Evolutionary conservation across 2,329 filamentous ascomycete genomes (phyloP).

Genomic region (Aureobasidium sp.): DNA sequence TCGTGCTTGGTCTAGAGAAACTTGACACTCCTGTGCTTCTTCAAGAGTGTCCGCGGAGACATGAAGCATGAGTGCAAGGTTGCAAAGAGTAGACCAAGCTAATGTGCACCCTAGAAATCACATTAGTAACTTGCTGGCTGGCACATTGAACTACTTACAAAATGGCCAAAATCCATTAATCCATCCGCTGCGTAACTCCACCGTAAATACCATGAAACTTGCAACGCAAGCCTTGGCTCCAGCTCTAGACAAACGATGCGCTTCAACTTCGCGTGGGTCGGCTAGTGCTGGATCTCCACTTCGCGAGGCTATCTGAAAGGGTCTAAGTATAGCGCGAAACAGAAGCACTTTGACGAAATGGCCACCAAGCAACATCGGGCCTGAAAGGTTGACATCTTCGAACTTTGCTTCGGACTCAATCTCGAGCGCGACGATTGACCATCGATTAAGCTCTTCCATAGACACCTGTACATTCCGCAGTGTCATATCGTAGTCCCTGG

Average conservation of each 20-base stretch:
- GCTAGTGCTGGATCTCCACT: neutral
- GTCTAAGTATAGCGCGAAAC: constrained; percentile 37
- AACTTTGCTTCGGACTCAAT: neutral
- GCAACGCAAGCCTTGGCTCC: neutral
- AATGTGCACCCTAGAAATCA: neutral
- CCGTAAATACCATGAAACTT: neutral
- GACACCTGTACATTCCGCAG: neutral
- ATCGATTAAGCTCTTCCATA: neutral
- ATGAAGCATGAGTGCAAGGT: neutral
- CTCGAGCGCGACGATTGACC: neutral
- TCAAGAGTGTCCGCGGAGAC: neutral
- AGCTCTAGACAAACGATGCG: neutral
- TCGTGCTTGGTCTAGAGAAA: neutral
- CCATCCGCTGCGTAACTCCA: neutral
- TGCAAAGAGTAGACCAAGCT: neutral
- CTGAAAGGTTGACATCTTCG: neutral
- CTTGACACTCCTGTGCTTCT: neutral
- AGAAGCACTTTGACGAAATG: constrained; percentile 60
- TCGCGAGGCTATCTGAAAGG: neutral
- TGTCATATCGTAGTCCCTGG: neutral
- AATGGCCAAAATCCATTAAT: neutral
- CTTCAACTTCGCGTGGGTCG: neutral
- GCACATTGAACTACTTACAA: neutral
- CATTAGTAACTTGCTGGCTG: neutral
- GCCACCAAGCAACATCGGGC: constrained; percentile 23